phyloP scores from a whole-genome alignment of 2,329 filamentous ascomycete genomes.

The Colletotrichum cereale region DNA sequence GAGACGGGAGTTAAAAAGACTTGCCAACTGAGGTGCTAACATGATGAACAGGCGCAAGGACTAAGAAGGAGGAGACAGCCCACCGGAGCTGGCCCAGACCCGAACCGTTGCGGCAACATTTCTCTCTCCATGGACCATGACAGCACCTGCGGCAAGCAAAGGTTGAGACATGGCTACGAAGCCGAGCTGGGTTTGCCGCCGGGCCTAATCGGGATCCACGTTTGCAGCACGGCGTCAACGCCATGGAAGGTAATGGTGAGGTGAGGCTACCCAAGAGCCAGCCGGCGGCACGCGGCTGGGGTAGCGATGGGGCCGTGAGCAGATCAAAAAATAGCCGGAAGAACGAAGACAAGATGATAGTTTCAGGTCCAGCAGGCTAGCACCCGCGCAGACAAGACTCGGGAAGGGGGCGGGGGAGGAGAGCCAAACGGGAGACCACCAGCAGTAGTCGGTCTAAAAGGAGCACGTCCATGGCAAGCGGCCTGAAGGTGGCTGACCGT shows the following conservation, averaged over 20 bases:
- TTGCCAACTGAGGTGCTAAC: slow-evolving; percentile 36
- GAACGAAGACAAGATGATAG: slow-evolving; percentile 29
- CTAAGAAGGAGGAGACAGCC: slow-evolving; percentile 32
- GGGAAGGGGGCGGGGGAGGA: background rate
- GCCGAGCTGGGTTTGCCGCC: slow-evolving; percentile 13
- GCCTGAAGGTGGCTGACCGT: slow-evolving; percentile 35
- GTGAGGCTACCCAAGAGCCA: slow-evolving; percentile 20
- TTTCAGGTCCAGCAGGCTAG: slow-evolving; percentile 38
- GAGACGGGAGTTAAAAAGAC: slow-evolving; percentile 37
- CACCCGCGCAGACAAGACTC: slow-evolving; percentile 32
- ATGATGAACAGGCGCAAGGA: slow-evolving; percentile 29
- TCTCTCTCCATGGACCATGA: background rate
- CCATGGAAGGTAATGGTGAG: slow-evolving; percentile 26
- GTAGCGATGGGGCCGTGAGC: slow-evolving; percentile 35
- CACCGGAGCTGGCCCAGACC: slow-evolving; percentile 35
- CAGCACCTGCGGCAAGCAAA: slow-evolving; percentile 23
- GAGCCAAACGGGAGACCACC: slow-evolving; percentile 29
- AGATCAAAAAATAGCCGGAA: slow-evolving; percentile 26
- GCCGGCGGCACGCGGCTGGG: slow-evolving; percentile 30
- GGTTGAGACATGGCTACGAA: slow-evolving; percentile 39
- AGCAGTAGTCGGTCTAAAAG: slow-evolving; percentile 28
- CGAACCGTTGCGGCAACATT: slow-evolving; percentile 11
- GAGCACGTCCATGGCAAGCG: slow-evolving; percentile 33
- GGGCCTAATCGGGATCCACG: slow-evolving; percentile 36
- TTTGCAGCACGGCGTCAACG: slow-evolving; percentile 34